Percentiles rank a stretch among this genome's conserved stretches.
Conservation (phyloP, 2,329 filamentous ascomycete genomes). For the Phoma sp. region DNA sequence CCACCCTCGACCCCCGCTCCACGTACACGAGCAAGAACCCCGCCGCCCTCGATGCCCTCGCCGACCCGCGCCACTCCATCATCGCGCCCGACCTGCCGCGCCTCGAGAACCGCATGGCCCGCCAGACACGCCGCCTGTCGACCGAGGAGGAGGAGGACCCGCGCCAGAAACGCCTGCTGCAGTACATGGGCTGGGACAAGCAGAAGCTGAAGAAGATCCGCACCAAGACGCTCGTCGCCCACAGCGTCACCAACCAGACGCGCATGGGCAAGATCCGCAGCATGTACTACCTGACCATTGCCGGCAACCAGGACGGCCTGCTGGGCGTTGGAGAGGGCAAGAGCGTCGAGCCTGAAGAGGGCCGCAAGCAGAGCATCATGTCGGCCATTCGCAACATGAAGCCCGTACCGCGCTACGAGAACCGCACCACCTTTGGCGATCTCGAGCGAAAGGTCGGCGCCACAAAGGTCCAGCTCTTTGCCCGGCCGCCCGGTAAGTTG, state of each 20-base stretch:
- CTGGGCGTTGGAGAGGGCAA: slow-evolving; percentile 92
- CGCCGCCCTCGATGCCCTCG: slow-evolving; percentile 55
- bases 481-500: slow-evolving; percentile 82
- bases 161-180: slow-evolving; percentile 59
- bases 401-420: slow-evolving; percentile 90
- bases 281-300: slow-evolving; percentile 77
- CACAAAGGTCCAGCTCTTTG: slow-evolving; percentile 80
- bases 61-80: slow-evolving; percentile 53
- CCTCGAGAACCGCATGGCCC: slow-evolving; percentile 47
- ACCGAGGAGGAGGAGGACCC: slow-evolving; percentile 53
- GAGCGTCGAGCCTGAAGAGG: slow-evolving; percentile 73
- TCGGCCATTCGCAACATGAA: slow-evolving; percentile 89
- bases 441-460: slow-evolving; percentile 85
- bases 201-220: slow-evolving; percentile 60
- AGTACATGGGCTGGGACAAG: slow-evolving; percentile 62
- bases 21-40: slow-evolving; percentile 58
- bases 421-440: slow-evolving; percentile 88
- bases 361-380: slow-evolving; percentile 74
- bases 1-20: slow-evolving; percentile 51
- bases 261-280: slow-evolving; percentile 91
- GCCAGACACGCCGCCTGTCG: slow-evolving; percentile 38
- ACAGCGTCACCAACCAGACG: slow-evolving; percentile 88
- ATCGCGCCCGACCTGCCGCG: slow-evolving; percentile 61
- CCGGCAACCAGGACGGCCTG: slow-evolving; percentile 85
- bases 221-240: slow-evolving; percentile 74